Base-by-base conservation (phyloP, 1,284 basidiomycete genomes). In the Grifola frondosa region DNA sequence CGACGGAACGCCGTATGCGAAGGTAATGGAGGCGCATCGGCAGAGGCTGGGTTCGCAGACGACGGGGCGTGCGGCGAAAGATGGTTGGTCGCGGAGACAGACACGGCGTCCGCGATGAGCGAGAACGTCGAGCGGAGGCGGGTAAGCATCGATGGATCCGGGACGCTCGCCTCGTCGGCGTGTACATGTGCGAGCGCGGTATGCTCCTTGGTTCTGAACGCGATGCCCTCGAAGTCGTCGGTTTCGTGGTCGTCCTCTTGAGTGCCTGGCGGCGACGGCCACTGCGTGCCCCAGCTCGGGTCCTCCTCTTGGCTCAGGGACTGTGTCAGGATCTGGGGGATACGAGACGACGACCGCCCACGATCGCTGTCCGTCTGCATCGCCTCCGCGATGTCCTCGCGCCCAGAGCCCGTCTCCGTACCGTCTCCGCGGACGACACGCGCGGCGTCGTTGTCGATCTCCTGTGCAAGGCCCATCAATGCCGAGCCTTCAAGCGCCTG, bases 371-470 rank as follows among this genome's bases (percentile, higher is more conserved):
- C 25, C 22, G 36, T 30, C 5, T 29, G n/a, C n/a, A n/a, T n/a
- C 12, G 39, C 24, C 16, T 44, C 37, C 3, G 34, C 33, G 19
- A 60, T 49, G 3, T 52, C 47, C 30, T 60, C 58, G 11, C 54
- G 55, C 21, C 53, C 71, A 24, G 64, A 58, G 19, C 60, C 62
- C 9, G 65, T 73, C 57, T 76, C 75, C 6, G 73, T 71, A 17
- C 84, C 86, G 57, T 88, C 84, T 22, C 82, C 82, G 37, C 78
- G 67, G 19, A 88, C 84, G 29, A 88, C 71, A 12, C 75, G 77
- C 4, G 80, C 69, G 9, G 75, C 72, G 29, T 79, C 75, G 48
- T 73, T 86, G 52, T 79, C 77, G 24, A 85, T 86, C 56, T 89
- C 86, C 33, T 73, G 61, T 48, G 79, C 81, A 16, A 89, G 69